Evolutionary conservation across 2,329 filamentous ascomycete genomes (phyloP).

Genomic region (Aureobasidium sp.): DNA sequence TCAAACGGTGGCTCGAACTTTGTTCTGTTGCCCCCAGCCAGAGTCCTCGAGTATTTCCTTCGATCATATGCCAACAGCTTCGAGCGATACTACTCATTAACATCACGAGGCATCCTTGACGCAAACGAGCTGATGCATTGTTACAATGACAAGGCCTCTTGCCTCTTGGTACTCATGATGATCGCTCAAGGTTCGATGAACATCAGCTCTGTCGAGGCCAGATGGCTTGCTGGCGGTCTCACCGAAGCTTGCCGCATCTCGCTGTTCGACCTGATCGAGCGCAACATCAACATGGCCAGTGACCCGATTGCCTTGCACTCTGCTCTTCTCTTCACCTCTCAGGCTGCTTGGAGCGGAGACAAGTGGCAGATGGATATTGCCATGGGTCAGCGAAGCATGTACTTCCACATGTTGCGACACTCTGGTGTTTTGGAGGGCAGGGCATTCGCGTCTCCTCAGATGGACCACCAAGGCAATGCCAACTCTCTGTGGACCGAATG

Average conservation of each 20-base stretch:
- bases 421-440: conserved; percentile 53
- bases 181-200: conserved; percentile 61
- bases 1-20: conserved; percentile 51
- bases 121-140: conserved; percentile 57
- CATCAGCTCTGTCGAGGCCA: conserved; percentile 56
- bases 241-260: conserved; percentile 65
- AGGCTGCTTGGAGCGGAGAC: conserved; percentile 65
- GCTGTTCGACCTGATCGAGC: conserved; percentile 62
- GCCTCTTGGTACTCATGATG: conserved; percentile 60
- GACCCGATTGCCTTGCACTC: conserved; percentile 57
- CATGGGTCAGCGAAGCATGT: conserved; percentile 66
- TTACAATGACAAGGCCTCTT: conserved; percentile 55
- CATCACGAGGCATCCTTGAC: conserved; percentile 51
- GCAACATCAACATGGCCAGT: conserved; percentile 58
- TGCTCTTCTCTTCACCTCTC: conserved; percentile 57
- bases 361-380: conserved; percentile 72
- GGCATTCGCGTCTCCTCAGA: conserved; percentile 35
- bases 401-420: conserved; percentile 62
- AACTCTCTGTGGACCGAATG: conserved; percentile 53
- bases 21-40: conserved; percentile 55
- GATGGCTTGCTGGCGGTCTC: conserved; percentile 56
- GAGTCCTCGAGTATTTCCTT: conserved; percentile 59
- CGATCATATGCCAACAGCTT: conserved; percentile 57
- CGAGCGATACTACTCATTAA: conserved; percentile 56
- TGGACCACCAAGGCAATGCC: conserved; percentile 39